These are phyloP conservation scores for Pistacia atlantica DNA, from an alignment of 345 rosid genomes.

Conservation along the genomic window DNA sequence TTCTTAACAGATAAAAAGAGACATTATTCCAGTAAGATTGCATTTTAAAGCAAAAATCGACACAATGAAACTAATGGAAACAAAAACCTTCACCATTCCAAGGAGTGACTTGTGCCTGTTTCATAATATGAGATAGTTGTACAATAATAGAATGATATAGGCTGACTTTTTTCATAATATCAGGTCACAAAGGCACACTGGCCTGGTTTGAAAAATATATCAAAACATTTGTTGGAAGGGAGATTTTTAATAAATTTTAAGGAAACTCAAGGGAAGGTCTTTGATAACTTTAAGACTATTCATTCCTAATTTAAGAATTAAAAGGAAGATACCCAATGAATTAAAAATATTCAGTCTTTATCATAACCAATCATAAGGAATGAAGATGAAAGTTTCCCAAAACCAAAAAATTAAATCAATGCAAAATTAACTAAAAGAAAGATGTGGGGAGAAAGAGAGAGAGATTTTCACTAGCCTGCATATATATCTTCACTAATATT, in stretches of 20 bases:
- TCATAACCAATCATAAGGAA: neutral
- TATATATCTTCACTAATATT: slow-evolving; percentile 97
- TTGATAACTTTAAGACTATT: too few relatives aligned
- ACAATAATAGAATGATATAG: too few relatives aligned
- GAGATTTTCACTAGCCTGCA: slow-evolving; percentile 60
- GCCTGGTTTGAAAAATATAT: neutral
- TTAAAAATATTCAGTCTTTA: too few relatives aligned
- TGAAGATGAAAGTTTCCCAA: neutral
- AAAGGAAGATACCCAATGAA: neutral
- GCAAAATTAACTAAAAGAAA: neutral
- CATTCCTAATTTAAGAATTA: neutral
- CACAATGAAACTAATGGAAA: neutral
- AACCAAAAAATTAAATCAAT: slow-evolving; percentile 1
- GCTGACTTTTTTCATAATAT: too few relatives aligned
- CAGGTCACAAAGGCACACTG: too few relatives aligned
- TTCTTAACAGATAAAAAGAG: too few relatives aligned
- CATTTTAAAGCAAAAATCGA: neutral
- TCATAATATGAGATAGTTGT: too few relatives aligned
- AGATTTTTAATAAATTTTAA: neutral
- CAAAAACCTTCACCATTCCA: neutral
- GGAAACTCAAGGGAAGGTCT: too few relatives aligned
- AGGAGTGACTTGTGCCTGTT: too few relatives aligned
- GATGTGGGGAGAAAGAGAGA: neutral
- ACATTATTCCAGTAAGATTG: neutral
- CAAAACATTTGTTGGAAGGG: neutral